phyloP scores from a whole-genome alignment of 148 eudicot genomes.

The Vaccinium vitisidaea region DNA sequence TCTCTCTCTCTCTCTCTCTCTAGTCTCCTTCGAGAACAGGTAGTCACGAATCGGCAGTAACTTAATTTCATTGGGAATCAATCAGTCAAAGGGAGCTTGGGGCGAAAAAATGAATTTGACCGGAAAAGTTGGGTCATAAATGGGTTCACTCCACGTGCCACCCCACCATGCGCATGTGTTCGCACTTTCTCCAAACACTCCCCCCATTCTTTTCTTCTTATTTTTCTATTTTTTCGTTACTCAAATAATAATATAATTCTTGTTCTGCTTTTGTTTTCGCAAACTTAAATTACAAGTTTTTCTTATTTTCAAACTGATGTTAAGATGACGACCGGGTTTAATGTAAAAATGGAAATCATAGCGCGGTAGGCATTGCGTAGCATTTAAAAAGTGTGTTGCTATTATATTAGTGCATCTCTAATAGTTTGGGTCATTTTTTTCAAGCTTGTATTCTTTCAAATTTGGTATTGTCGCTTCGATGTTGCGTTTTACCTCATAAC shows the following conservation, averaged over 20 bases:
- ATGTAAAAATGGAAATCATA: neutral
- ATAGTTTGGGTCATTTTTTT: neutral
- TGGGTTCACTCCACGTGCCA: constrained; percentile 4
- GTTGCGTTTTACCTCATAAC: neutral
- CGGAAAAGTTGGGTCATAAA: neutral
- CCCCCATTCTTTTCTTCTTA: neutral
- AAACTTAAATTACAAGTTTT: neutral
- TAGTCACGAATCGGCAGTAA: neutral
- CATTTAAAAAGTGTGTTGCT: neutral
- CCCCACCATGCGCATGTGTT: neutral
- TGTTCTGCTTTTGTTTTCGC: neutral
- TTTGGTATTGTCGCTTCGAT: neutral
- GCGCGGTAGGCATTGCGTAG: neutral
- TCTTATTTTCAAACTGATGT: neutral
- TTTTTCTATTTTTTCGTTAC: neutral
- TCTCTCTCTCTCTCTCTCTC: constrained; percentile 3
- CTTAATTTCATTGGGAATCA: neutral
- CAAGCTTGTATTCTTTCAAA: neutral
- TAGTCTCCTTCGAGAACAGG: neutral
- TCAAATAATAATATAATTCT: neutral
- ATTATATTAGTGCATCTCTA: neutral
- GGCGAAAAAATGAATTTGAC: neutral
- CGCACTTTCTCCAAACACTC: neutral
- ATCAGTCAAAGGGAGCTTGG: neutral
- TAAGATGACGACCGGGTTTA: neutral